Evolutionary conservation across 805 yeast species (phyloP).

Genomic region (Clavispora vitiphila): DNA sequence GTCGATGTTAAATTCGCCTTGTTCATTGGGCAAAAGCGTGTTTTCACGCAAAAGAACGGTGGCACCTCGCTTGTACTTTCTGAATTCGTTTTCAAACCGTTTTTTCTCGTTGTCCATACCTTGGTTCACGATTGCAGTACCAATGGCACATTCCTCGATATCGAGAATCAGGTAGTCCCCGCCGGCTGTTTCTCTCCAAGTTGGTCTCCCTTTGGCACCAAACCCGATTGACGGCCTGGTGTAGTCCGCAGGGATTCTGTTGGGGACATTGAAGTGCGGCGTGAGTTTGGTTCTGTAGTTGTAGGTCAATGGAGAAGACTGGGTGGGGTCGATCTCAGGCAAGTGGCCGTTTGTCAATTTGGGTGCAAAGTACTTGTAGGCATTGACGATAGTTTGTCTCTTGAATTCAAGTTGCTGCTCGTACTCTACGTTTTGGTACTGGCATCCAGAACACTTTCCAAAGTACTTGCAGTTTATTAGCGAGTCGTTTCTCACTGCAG

Average conservation of each 20-base stretch:
- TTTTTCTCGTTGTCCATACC: slow-evolving; percentile 70
- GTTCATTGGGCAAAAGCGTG: slow-evolving; percentile 39
- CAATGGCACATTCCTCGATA: slow-evolving; percentile 91
- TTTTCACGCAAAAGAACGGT: slow-evolving; percentile 82
- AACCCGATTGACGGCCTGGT: slow-evolving; percentile 77
- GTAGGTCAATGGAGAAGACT: slow-evolving; percentile 71
- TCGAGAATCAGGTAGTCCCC: slow-evolving; percentile 70
- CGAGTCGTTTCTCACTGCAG: slow-evolving; percentile 44
- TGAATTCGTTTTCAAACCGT: slow-evolving; percentile 44
- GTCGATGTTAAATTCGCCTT: slow-evolving; percentile 16
- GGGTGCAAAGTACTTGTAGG: slow-evolving; percentile 75
- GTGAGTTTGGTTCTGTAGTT: slow-evolving; percentile 89
- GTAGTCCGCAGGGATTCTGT: slow-evolving; percentile 34
- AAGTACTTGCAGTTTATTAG: slow-evolving; percentile 77
- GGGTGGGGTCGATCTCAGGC: slow-evolving; percentile 61
- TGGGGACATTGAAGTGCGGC: slow-evolving; percentile 87
- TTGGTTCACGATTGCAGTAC: slow-evolving; percentile 69
- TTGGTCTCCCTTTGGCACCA: slow-evolving; percentile 77
- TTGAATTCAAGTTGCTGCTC: slow-evolving; percentile 69
- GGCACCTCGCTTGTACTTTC: slow-evolving; percentile 67
- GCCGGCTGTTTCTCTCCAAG: slow-evolving; percentile 56
- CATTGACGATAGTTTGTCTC: slow-evolving; percentile 69
- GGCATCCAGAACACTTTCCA: slow-evolving; percentile 93
- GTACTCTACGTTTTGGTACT: slow-evolving; percentile 77
- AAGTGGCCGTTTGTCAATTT: slow-evolving; percentile 37